Percentiles rank a stretch among this genome's conserved stretches.
Evolutionary conservation across 73 alveolate genomes (phyloP).

Genomic region (Tetrahymena malaccensis): DNA sequence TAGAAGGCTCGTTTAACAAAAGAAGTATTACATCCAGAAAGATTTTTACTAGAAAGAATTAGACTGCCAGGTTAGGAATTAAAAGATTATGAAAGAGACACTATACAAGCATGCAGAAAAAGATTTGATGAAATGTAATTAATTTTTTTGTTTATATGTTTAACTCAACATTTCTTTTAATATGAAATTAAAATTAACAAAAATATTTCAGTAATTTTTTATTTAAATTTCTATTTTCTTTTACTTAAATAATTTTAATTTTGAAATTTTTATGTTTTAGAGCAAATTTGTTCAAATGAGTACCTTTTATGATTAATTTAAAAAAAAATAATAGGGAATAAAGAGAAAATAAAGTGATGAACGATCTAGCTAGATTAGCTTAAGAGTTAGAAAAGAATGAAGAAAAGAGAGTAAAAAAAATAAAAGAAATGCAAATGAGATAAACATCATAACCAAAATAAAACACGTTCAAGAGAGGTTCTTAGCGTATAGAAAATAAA

Average conservation of each 20-base stretch:
- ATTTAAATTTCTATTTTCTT: too few relatives aligned
- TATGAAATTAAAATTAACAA: too few relatives aligned
- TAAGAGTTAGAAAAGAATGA: background rate
- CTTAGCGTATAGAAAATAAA: background rate
- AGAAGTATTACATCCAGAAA: constrained; percentile 38
- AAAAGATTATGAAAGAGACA: background rate
- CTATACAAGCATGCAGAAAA: background rate
- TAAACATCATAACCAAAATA: background rate
- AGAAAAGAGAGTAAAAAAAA: background rate
- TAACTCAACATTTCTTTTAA: too few relatives aligned
- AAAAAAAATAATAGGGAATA: background rate
- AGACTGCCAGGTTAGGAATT: background rate
- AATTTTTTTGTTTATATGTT: too few relatives aligned
- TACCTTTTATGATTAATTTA: too few relatives aligned
- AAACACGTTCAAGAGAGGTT: background rate
- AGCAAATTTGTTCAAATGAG: too few relatives aligned
- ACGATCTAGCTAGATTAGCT: background rate
- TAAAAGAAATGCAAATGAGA: background rate
- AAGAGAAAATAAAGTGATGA: background rate
- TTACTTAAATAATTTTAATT: too few relatives aligned
- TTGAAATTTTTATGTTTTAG: background rate
- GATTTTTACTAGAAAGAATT: constrained; percentile 7
- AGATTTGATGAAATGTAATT: background rate
- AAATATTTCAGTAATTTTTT: too few relatives aligned
- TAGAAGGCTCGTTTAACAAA: constrained; percentile 7